A percentile compares a stretch with the other conserved stretches of the same genome.
Conservation (phyloP, 2,329 filamentous ascomycete genomes). For the Colletotrichum sp. region DNA sequence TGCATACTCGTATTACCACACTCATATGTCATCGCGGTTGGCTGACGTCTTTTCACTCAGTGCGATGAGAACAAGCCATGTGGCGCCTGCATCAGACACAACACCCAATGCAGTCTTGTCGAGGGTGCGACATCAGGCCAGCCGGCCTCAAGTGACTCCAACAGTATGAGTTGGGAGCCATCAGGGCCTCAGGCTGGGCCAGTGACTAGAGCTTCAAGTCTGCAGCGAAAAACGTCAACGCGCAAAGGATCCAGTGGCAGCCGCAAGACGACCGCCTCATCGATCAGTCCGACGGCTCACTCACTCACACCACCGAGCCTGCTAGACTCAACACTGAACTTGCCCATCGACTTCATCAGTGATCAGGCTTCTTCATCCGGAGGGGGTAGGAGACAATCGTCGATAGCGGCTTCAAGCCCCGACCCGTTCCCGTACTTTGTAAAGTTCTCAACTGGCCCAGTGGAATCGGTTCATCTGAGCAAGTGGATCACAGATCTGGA, state of each 20-base stretch:
- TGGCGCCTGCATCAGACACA: constrained; percentile 38
- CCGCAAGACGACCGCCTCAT: background rate
- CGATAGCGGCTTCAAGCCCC: constrained; percentile 3
- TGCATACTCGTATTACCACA: background rate
- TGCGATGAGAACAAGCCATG: constrained; percentile 44
- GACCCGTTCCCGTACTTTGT: constrained; percentile 25
- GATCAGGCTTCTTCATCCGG: background rate
- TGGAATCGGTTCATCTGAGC: constrained; percentile 18
- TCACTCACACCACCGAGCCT: constrained; percentile 1
- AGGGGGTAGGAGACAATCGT: background rate
- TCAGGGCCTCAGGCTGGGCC: background rate
- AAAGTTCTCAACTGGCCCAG: constrained; percentile 26
- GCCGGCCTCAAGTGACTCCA: background rate
- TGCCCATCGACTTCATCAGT: constrained; percentile 1
- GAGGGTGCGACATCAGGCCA: constrained; percentile 7
- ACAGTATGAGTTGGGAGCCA: background rate
- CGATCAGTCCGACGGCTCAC: constrained; percentile 1
- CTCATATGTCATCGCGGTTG: background rate
- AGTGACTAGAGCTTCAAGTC: background rate
- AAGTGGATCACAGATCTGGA: constrained; percentile 39
- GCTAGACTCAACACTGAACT: background rate
- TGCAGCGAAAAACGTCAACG: background rate
- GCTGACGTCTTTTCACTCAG: constrained; percentile 24
- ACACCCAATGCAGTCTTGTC: constrained; percentile 35
- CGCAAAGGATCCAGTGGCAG: background rate